A percentile compares a stretch with the other conserved stretches of the same genome.
Conservation (phyloP, 2,329 filamentous ascomycete species). For the Elsinoe ampelina region DNA sequence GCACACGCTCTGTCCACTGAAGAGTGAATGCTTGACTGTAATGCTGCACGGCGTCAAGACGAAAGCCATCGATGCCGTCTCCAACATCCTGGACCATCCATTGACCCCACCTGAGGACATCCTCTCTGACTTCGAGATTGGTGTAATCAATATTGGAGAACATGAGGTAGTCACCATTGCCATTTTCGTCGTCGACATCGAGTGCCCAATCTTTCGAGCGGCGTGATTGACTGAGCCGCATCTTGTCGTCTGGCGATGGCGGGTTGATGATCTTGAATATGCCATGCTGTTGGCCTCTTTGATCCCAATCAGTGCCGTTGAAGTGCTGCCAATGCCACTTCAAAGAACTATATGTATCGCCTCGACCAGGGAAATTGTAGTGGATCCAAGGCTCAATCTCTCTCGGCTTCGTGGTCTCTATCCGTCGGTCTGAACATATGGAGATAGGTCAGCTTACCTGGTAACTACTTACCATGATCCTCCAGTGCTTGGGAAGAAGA, state of each 20-base stretch:
- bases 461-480: neutral
- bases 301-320: conserved; percentile 58
- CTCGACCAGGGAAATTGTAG: conserved; percentile 56
- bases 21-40: conserved; percentile 58
- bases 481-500: neutral
- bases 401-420: conserved; percentile 45
- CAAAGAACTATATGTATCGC: conserved; percentile 49
- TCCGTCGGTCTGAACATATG: conserved; percentile 40
- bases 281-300: conserved; percentile 45
- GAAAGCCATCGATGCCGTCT: conserved; percentile 51
- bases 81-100: conserved; percentile 54
- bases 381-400: conserved; percentile 61
- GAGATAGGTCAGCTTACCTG: conserved; percentile 21
- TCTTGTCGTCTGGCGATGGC: conserved; percentile 8
- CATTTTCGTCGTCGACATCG: conserved; percentile 53
- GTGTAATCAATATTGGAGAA: conserved; percentile 61
- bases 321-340: conserved; percentile 62
- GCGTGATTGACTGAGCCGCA: conserved; percentile 13
- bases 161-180: conserved; percentile 62
- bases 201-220: conserved; percentile 54
- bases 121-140: conserved; percentile 53
- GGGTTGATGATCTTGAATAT: conserved; percentile 54
- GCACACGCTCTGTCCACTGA: conserved; percentile 53
- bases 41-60: conserved; percentile 65
- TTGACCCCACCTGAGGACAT: conserved; percentile 57